Evolutionary conservation across 495 filamentous ascomycete species (phyloP), one percentile per base, ranked within the genome.

Genomic region (Penicillium subrubescens): DNA sequence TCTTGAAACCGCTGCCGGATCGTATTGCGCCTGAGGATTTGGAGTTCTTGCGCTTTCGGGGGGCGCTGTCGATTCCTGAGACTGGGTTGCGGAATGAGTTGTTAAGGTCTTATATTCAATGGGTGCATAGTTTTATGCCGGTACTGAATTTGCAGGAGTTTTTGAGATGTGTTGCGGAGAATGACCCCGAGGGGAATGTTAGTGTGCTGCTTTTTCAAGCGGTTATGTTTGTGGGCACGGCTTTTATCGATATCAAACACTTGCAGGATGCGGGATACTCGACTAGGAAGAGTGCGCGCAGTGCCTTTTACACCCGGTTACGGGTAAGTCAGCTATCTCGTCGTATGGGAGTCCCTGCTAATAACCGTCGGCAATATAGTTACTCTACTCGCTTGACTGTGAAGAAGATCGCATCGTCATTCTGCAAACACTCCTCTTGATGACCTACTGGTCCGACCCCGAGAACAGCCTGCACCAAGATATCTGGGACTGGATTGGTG

Each of bases 401-500:
- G 92, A 96, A 74, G 85, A 87, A 44, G 89, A 93, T 62, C 89
- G 91, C 35, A 84, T 95, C 41, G 81, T 87, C n/a, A 85, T 94
- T 44, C 83, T 94, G 6, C 92, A 96, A 73, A 84, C 89, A 17
- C 79, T 94, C 0, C 79, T 96, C 10, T 80, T 96, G 25, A 90
- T 95, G 88, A 93, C 91, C 6, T 94, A 92, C 70, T 94, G 91
- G 90, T 92, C 92, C 61, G 90, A 94, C 73, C 72, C 73, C 8
- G 72, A 76, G 57, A 78, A 78, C 44, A 90, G 87, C 3, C 89
- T 90, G 0, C 89, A 92, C 27, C 66, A 73, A 70, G 92, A 95
- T 73, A 93, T 90, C 19, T 93, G 90, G 90, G 90, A 94, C 66
- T 94, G 90, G 91, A 92, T 94, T 79, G 92, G 91, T 14, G 83